Evolutionary conservation across 257 asterid genomes (phyloP), one percentile per base, ranked within the genome.

Genomic region (Ophiorrhiza pumila): DNA sequence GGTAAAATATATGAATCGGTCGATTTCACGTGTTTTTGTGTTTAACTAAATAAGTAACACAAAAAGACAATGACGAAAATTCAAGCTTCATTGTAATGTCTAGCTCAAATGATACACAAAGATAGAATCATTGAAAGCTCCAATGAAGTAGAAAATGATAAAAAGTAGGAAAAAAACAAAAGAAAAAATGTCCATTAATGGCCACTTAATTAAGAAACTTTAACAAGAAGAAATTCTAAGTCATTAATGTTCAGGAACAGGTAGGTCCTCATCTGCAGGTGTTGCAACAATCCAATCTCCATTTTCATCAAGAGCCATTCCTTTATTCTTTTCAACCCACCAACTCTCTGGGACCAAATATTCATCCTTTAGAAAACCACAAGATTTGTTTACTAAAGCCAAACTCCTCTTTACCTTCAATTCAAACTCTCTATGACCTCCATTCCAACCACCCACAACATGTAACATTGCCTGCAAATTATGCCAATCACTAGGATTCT

Each of bases 261-360:
- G 96, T 41, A 73, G 80, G 80, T 91, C 91, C 73, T 88, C 95
- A 47, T 84, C 91, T 0, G 79, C 52, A 7, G 93, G 88, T 42
- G 91, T 73, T 12, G 83, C 86, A 81, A 84, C 62, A 80, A 82
- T 31, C 97, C 97, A 91, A 31, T 87, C 93, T 8, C 89, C 93
- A 34, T 72, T 61, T 39, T 76, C 84, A 55, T 77, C 88, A 18
- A 41, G 65, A 47, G 83, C 74, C 80, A 91, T 14, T 47, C 97
- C 96, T 73, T 74, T 89, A 42, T 91, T 91, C 87, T 86, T 91
- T 85, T 91, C 97, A 32, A 89, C 71, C 93, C 97, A 91, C 97
- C 96, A 91, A 0, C 91, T 82, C 8, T 84, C 89, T 0, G 95
- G 97, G 76, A 89, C 76, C 87, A 89, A 52, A 59, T 77, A 85